Base-by-base conservation (phyloP, 495 filamentous ascomycete species). In the Chaetomidium leptoderma region DNA sequence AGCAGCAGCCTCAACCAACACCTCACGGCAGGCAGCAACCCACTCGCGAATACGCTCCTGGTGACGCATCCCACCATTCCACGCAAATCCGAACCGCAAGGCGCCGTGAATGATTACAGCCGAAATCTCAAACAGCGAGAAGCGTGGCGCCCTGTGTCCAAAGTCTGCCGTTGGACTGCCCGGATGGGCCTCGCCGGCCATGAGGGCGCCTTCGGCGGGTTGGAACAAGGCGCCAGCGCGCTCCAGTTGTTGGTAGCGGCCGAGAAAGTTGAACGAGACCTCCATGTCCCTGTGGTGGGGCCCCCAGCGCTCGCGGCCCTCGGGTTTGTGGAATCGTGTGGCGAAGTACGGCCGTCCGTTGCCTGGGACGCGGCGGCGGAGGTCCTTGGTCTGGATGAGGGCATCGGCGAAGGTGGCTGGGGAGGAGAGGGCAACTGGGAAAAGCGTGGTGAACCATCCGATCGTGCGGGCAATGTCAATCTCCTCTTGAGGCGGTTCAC, bases 181-280 rank as follows among this genome's bases (percentile, higher is more conserved):
- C 0, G 57, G 19, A 26, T 62, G 59, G 1, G 62, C 65, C 51
- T 67, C 65, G 10, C 62, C 62, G 17, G 59, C 65, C 61, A 66
- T 61, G 21, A 60, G 30, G 0, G 53, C 51, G n/a, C 70, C 71
- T 24, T 36, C 53, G 6, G 58, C 60, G 2, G 61, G 75, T 30
- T 78, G 72, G 57, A 86, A 80, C 0, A 86, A 63, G 8, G 76
- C 78, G 32, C 78, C 82, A 4, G 72, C 68, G 29, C 81, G 67
- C 64, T 85, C 83, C 0, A 86, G 68, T 59, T 86, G 82, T 51
- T 83, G 81, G 56, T 84, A 80, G 47, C 79, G 74, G 1, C 83
- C 84, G 6, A 84, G 74, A 56, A 83, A 86, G 65, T 86, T 86
- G 73, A 86, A 84, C 0, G 74, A 75, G 13, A 86, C 74, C 61